Base-by-base conservation (phyloP, 2,329 filamentous ascomycete genomes). In the Bertia moriformis region DNA sequence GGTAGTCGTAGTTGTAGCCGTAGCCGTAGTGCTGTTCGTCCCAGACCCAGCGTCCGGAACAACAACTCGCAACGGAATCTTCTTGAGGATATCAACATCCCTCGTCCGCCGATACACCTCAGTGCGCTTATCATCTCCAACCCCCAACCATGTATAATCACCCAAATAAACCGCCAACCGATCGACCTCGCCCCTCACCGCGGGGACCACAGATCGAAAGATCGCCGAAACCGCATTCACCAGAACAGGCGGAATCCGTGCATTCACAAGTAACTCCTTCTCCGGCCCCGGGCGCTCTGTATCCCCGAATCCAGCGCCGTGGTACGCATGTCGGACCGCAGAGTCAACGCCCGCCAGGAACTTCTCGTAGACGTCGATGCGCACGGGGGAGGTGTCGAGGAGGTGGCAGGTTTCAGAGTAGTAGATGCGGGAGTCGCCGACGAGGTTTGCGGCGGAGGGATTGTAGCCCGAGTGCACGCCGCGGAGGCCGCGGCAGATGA, bases 271-370 rank as follows among this genome's bases (percentile, higher is more conserved):
- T 7, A 35, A 15, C 17, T 35, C 32, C 32, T 17, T 35, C 15
- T 35, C 32, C 7, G 32, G 32, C 7, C 32, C 32, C 17, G 32
- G 32, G 32, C 32, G 32, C 17, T 35, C 32, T 7, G 10, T 18
- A 15, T 35, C 32, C 10, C 32, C 32, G 32, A 35, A 35, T 7
- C 32, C 32, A 7, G 10, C 10, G 10, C 32, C 32, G 10, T 35
- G 32, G 15, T 35, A 35, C 7, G 32, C 32, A 17, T 35, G 32
- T 13, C 15, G 10, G 10, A 35, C 32, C 10, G 32, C 32, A 7
- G 32, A 35, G 32, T 35, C 32, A 7, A 35, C 32, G 32, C 32
- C 32, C 7, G 32, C 32, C 7, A 35, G 32, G 32, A 35, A 35
- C 32, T 35, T 35, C 17, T 35, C 32, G 32, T 35, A 35, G 7